Percentiles rank a stretch among this genome's conserved stretches.
These are phyloP conservation scores for Mangifera indica DNA, from an alignment of 345 rosid genomes.

Conservation along the genomic window DNA sequence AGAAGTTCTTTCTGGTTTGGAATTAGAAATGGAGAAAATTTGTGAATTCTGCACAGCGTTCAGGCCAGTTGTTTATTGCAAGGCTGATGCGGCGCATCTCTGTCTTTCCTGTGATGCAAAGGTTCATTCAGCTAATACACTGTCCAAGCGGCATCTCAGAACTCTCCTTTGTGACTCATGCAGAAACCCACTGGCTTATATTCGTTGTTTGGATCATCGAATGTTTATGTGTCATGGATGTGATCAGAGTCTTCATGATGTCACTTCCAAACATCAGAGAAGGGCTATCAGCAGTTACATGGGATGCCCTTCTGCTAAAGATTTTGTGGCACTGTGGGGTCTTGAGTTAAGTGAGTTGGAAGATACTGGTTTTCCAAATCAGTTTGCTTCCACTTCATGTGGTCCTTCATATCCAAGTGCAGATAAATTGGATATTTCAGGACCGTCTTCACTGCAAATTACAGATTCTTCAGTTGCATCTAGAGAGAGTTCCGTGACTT, in stretches of 20 bases:
- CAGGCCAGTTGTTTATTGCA: constrained; percentile 75
- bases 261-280: constrained; percentile 49
- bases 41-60: constrained; percentile 71
- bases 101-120: constrained; percentile 83
- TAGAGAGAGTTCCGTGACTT: constrained; percentile 20
- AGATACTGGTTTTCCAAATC: constrained; percentile 15
- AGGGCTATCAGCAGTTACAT: constrained; percentile 50
- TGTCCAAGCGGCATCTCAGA: constrained; percentile 73
- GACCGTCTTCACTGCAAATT: constrained; percentile 15
- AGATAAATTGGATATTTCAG: constrained; percentile 14
- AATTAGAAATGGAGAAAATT: constrained; percentile 50
- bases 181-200: constrained; percentile 43
- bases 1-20: constrained; percentile 11
- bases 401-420: constrained; percentile 20
- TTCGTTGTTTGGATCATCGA: constrained; percentile 60
- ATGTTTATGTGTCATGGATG: constrained; percentile 65
- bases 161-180: constrained; percentile 68
- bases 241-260: constrained; percentile 48
- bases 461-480: constrained; percentile 26
- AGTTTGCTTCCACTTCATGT: constrained; percentile 24
- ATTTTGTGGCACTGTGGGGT: constrained; percentile 64
- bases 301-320: constrained; percentile 77
- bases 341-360: constrained; percentile 43
- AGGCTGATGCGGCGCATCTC: constrained; percentile 79
- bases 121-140: constrained; percentile 88